Evolutionary conservation across 352 stramenopile genomes (phyloP), one percentile per base, ranked within the genome.

Genomic region (Achlya hypogyna): DNA sequence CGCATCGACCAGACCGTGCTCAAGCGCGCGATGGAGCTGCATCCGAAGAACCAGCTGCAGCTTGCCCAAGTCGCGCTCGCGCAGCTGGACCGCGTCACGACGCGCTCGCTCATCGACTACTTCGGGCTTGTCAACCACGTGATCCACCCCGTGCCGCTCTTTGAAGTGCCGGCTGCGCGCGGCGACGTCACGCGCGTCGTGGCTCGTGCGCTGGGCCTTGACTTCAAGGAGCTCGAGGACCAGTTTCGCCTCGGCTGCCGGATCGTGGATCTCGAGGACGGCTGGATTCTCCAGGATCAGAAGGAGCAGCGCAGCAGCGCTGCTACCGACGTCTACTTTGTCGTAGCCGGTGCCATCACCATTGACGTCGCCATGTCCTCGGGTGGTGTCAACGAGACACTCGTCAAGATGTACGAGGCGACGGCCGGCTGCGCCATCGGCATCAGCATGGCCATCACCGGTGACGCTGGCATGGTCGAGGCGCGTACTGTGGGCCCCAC

Each of bases 81-180:
- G 62, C 86, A 95, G 76, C 77, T 90, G 29, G 84, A 95, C 66
- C 88, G 87, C 51, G 89, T 95, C 59, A 92, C 86, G 1, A 67
- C 77, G 5, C 88, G 87, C 51, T 86, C 86, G 8, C 63, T 95
- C 6, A 77, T 92, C 25, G 81, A 95, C 54, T 85, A 95, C 53
- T 95, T 95, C 70, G 86, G 86, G 9, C 58, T 92, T 8, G 66
- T 56, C 25, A 68, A 71, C 0, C 75, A 78, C 64, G 78, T 85
- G n/a, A 69, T 85, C 31, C 65, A 69, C 16, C 71, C 72, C 0
- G 63, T 51, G 10, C 70, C 75, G 1, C 60, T 87, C 0, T 65
- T 91, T 18, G 62, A 65, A 3, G 32, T 73, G 22, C n/a, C 78
- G 27, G 16, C 77, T 10, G 62, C 59, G 9, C 62, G 52, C 34